Base-by-base conservation (phyloP, 2,329 filamentous ascomycete genomes). In the Epichloe sp. region DNA sequence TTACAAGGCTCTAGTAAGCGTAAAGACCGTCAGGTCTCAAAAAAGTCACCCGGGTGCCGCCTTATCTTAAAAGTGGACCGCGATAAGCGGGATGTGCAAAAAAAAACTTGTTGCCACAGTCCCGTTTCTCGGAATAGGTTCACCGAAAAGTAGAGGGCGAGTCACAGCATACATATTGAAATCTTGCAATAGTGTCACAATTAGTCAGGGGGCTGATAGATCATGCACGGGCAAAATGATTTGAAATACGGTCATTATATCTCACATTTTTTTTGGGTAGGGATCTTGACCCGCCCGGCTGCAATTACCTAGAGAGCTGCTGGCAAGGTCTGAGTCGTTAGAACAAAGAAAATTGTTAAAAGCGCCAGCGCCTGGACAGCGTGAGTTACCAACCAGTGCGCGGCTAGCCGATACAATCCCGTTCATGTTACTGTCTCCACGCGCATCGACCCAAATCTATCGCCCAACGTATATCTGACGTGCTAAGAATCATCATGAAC, bases 371-470 rank as follows among this genome's bases (percentile, higher is more conserved):
- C 48, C 48, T 44, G 54, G 57, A 56, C 55, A 55, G 56, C 59
- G 55, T 53, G 56, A 55, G 58, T 63, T 58, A 60, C 60, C 56
- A 60, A 60, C 60, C 56, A 60, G 57, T 56, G 59, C 60, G 61
- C 63, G 62, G 62, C 63, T 66, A 71, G 69, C 63, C 63, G 61
- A 68, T 68, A 70, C 66, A 68, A 66, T 63, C 62, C 63, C 62
- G 63, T 70, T 70, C 68, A 72, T 68, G 71, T 70, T 69, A 60
- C 8, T 65, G 62, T 62, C 63, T 63, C 64, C 65, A 60, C 59
- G 57, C 58, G 62, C 62, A 67, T 68, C 63, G 64, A 71, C 68
- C 67, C 65, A 65, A 47, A 40, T 62, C 65, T 64, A 65, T 66
- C 62, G 63, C 63, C 60, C 56, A 60, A 60, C 63, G 58, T 58